Base-by-base conservation (phyloP, 495 filamentous ascomycete genomes). In the Lindgomyces ingoldianus region DNA sequence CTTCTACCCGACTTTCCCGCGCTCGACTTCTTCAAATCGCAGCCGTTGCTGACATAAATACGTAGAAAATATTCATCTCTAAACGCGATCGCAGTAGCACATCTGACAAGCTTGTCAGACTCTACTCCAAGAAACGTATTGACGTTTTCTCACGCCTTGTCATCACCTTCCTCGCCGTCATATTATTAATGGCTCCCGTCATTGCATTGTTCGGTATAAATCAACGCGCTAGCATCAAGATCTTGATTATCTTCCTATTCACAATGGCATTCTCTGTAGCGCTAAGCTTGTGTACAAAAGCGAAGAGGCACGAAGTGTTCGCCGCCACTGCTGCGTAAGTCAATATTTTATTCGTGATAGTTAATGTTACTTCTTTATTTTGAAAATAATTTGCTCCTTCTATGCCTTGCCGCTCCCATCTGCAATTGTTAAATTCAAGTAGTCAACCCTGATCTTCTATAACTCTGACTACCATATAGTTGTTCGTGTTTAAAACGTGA, bases 241-340 rank as follows among this genome's bases (percentile, higher is more conserved):
- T 77, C 12, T 44, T 62, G 16, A 55, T 75, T 4, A 69, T 77
- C 19, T 26, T 76, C 36, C 9, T 76, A 1, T 77, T 77, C 50
- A 76, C 72, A 12, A 57, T 73, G 29, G 47, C 71, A 9, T 78
- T 77, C 50, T 71, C 64, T 12, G 67, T 64, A 42, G 75, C 75
- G 18, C 45, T 78, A 51, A 58, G 62, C 25, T 36, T 74, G 12
- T 75, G 70, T 57, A 76, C 75, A 1, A 74, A 74, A 54, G 74
- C 75, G 21, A 77, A 71, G 68, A 67, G 73, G 57, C 75, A 77
- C 42, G 75, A 76, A 51, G 72, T 76, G 51, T 73, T 76, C 30
- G 75, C 73, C 19, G 75, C 75, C 16, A 75, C 75, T 57, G 74
- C 73, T 57, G 68, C 74, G 72, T 76, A 55, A 76, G 74, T 76